Evolutionary conservation across 2,329 filamentous ascomycete genomes (phyloP), one percentile per base, ranked within the genome.

Genomic region (Microdochium trichocladiopsis): DNA sequence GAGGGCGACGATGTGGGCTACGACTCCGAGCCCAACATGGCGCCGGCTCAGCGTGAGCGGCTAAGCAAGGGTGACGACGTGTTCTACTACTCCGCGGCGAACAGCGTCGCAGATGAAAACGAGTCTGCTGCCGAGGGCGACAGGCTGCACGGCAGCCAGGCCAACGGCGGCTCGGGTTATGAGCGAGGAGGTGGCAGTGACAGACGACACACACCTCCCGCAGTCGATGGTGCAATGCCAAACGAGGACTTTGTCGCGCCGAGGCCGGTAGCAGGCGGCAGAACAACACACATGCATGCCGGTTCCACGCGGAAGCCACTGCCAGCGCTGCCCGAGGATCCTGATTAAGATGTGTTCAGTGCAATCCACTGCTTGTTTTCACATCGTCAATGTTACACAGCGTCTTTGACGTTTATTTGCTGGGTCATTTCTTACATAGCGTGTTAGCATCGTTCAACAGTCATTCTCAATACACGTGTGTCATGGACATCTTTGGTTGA

Each of bases 291-390:
- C 18, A 22, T 45, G 21, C 41, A 22, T 4, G 5, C 55, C 25
- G 56, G 58, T 24, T 56, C 58, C 23, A 57, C 64, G 12, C 67
- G 72, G 36, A 76, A 76, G 53, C 73, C 73, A 2, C 61, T 77
- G 2, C 74, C 71, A 49, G 69, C 71, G 23, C 60, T 74, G 41
- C 72, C 71, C 3, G 67, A 71, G 56, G 66, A 72, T 52, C 61
- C 63, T 2, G 61, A 61, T 49, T 58, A 52, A 50, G 18, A 4
- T 14, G n/a, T 28, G 47, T 45, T 8, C 37, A 18, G 28, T 14
- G 28, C n/a, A n/a, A n/a, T n/a, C n/a, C n/a, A n/a, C n/a, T n/a
- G n/a, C n/a, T 11, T n/a, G 18, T 16, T 16, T 8, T 37, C 6
- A 16, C 6, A 11, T 33, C 14, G 28, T 8, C 41, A 45, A 45